phyloP scores from a whole-genome alignment of 208 protist genomes.

The Trypanosoma caninum region DNA sequence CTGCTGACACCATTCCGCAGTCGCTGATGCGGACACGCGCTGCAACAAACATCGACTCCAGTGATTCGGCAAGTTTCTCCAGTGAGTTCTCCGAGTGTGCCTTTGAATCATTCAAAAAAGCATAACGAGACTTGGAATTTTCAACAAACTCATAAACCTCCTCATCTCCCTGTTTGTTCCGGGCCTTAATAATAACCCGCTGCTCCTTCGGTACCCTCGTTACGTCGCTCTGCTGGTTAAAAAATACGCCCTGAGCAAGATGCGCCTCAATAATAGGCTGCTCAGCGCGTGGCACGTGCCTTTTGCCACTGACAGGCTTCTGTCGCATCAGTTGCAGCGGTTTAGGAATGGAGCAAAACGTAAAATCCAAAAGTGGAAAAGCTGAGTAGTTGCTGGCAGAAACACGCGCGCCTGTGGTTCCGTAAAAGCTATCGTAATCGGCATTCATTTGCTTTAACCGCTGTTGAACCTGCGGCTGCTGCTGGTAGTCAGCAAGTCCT shows the following conservation, averaged over 20 bases:
- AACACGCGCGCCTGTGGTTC: slow-evolving; percentile 19
- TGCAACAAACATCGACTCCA: slow-evolving; percentile 46
- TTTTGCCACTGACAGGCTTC: slow-evolving; percentile 40
- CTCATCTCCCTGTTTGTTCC: slow-evolving; percentile 85
- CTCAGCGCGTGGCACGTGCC: slow-evolving; percentile 29
- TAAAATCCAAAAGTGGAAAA: slow-evolving; percentile 28
- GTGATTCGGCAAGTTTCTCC: slow-evolving; percentile 15
- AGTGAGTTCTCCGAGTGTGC: slow-evolving; percentile 2
- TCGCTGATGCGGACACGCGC: slow-evolving; percentile 62
- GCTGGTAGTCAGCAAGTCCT: slow-evolving; percentile 11
- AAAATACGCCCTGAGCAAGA: slow-evolving; percentile 64
- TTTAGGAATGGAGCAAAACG: slow-evolving; percentile 25
- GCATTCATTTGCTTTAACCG: slow-evolving; percentile 30
- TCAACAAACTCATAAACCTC: slow-evolving; percentile 85
- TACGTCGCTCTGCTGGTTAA: slow-evolving; percentile 71
- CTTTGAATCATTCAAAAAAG: slow-evolving; percentile 28
- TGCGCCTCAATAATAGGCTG: slow-evolving; percentile 42
- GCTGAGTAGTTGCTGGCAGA: slow-evolving; percentile 15
- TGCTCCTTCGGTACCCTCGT: slow-evolving; percentile 18
- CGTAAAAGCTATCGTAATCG: slow-evolving; percentile 48
- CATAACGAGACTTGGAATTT: slow-evolving; percentile 32
- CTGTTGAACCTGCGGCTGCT: slow-evolving; percentile 7
- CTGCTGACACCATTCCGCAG: slow-evolving; percentile 53
- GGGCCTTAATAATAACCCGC: slow-evolving; percentile 77
- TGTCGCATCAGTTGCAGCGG: slow-evolving; percentile 39